Conservation (phyloP, 1,139 yeast genomes). For the Pneumocystis carinii region DNA sequence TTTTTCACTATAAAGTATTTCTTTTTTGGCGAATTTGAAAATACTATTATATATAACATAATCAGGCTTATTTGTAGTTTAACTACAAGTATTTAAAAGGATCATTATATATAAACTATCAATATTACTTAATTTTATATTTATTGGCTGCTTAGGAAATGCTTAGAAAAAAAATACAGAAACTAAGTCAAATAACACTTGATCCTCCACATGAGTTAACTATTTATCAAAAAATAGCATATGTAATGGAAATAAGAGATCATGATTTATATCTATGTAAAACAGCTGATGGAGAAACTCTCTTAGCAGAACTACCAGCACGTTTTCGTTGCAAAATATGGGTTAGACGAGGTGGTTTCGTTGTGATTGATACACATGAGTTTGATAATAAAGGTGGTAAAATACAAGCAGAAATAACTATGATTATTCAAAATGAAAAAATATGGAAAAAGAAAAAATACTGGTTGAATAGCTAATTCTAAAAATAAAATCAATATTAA, state of each 20-base stretch:
- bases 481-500: neutral
- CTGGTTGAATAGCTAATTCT: constrained; percentile 16
- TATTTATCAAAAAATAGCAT: neutral
- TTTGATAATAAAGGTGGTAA: constrained; percentile 15
- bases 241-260: neutral
- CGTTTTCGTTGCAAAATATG: constrained; percentile 26
- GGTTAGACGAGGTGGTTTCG: constrained; percentile 27
- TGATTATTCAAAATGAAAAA: constrained; percentile 24
- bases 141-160: neutral
- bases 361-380: constrained; percentile 21
- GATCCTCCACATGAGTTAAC: neutral
- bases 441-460: constrained; percentile 26
- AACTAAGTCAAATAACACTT: neutral
- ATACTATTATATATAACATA: neutral
- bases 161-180: neutral
- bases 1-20: neutral
- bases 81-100: neutral
- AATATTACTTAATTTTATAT: neutral
- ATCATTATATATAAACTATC: no score
- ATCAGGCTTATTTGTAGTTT: neutral
- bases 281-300: neutral
- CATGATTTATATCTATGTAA: neutral
- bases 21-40: neutral
- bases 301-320: constrained; percentile 25
- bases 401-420: constrained; percentile 25